A percentile compares a stretch with the other conserved stretches of the same genome.
phyloP scores from a whole-genome alignment of 345 rosid genomes.

The Arabis hirsuta region DNA sequence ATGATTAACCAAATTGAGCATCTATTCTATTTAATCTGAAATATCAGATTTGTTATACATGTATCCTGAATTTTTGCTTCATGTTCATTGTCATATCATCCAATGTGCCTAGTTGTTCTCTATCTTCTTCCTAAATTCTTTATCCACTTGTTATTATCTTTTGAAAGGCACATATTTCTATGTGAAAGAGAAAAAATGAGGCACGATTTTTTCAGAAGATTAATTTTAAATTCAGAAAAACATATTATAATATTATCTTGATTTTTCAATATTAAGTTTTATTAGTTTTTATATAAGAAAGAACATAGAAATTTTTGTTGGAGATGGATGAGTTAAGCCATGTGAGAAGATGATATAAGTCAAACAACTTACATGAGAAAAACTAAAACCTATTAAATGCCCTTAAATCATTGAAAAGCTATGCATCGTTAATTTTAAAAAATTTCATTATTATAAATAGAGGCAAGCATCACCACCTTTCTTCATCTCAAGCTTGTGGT shows the following conservation, averaged over 20 bases:
- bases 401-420: conserved; percentile 25
- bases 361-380: conserved; percentile 34
- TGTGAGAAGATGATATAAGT: conserved; percentile 38
- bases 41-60: conserved; percentile 15
- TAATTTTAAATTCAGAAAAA: background rate
- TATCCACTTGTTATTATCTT: conserved; percentile 36
- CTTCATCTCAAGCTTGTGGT: conserved; percentile 36
- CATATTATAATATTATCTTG: conserved; percentile 19
- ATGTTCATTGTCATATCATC: conserved; percentile 34
- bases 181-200: conserved; percentile 16
- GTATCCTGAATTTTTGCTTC: conserved; percentile 29
- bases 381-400: conserved; percentile 12
- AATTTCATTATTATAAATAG: conserved; percentile 31
- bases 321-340: conserved; percentile 36
- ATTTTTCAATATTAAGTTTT: conserved; percentile 21
- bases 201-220: background rate
- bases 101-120: conserved; percentile 37
- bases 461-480: conserved; percentile 22
- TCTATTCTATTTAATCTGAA: background rate
- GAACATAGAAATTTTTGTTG: conserved; percentile 31
- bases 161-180: conserved; percentile 19
- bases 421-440: background rate
- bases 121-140: conserved; percentile 5
- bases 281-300: conserved; percentile 4
- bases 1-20: conserved; percentile 33